A percentile compares a stretch with the other conserved stretches of the same genome.
Evolutionary conservation across 108 stramenopile genomes (phyloP).

Genomic region (Aurantiochytrium sp.): DNA sequence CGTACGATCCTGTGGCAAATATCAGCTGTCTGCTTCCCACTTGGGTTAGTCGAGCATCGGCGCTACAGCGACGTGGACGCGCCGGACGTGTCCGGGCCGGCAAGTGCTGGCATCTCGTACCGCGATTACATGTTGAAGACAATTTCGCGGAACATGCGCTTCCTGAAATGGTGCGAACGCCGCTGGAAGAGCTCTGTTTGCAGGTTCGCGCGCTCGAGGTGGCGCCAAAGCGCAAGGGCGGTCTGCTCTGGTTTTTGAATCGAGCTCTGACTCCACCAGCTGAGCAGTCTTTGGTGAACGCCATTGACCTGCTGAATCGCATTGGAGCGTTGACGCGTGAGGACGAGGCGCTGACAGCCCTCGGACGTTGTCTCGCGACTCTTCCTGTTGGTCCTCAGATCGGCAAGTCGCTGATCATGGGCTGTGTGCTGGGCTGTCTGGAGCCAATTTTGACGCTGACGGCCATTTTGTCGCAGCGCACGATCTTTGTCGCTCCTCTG

Average conservation of each 20-base stretch:
- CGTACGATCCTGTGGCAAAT: constrained; percentile 39
- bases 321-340: constrained; percentile 57
- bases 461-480: constrained; percentile 63
- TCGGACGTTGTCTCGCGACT: constrained; percentile 76
- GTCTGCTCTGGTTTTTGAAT: constrained; percentile 38
- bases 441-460: constrained; percentile 77
- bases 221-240: constrained; percentile 24
- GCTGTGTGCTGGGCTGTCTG: constrained; percentile 65
- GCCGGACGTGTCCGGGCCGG: constrained; percentile 86
- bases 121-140: constrained; percentile 48
- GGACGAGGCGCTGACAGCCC: constrained; percentile 62
- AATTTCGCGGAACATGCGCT: constrained; percentile 57
- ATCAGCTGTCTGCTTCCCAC: constrained; percentile 59
- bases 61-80: constrained; percentile 77
- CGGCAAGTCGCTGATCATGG: constrained; percentile 77
- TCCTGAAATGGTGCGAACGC: constrained; percentile 79
- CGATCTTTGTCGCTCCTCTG: constrained; percentile 64
- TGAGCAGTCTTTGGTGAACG: constrained; percentile 49
- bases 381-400: constrained; percentile 79
- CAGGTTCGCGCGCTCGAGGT: constrained; percentile 68
- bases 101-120: constrained; percentile 58
- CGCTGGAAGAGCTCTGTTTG: constrained; percentile 76
- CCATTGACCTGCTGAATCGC: constrained; percentile 54
- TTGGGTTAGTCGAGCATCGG: constrained; percentile 77
- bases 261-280: constrained; percentile 67